Evolutionary conservation across 2,329 filamentous ascomycete genomes (phyloP).

Genomic region (Mycosphaerella sp.): DNA sequence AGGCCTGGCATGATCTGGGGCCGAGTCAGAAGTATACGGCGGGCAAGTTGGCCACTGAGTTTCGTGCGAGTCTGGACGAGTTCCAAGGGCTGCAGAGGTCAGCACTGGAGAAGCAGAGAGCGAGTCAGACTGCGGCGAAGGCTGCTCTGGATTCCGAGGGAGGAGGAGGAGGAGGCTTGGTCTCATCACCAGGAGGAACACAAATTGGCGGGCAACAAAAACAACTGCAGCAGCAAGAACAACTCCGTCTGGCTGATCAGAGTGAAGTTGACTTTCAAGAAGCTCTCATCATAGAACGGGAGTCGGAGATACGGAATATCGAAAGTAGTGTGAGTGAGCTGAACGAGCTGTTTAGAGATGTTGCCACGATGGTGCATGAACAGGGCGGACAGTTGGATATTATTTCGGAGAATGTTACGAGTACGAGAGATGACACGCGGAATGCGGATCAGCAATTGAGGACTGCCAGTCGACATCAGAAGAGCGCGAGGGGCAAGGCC

Average conservation of each 20-base stretch:
- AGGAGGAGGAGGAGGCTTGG: slow-evolving; percentile 32
- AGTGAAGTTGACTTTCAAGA: slow-evolving; percentile 98
- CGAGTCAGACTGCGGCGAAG: slow-evolving; percentile 75
- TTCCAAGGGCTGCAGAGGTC: slow-evolving; percentile 88
- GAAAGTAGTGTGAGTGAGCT: slow-evolving; percentile 93
- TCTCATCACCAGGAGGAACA: slow-evolving; percentile 38
- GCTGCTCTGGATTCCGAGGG: slow-evolving; percentile 55
- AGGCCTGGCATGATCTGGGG: slow-evolving; percentile 64
- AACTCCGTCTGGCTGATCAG: slow-evolving; percentile 77
- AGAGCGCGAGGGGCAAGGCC: slow-evolving; percentile 87
- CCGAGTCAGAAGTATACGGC: slow-evolving; percentile 92
- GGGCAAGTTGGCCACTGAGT: slow-evolving; percentile 89
- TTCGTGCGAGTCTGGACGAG: slow-evolving; percentile 78
- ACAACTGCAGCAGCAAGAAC: slow-evolving; percentile 53
- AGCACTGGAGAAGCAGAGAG: slow-evolving; percentile 87
- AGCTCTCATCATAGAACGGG: slow-evolving; percentile 87
- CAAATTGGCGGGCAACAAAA: slow-evolving; percentile 47
- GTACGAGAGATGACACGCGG: slow-evolving; percentile 70
- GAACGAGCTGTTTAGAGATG: slow-evolving; percentile 94
- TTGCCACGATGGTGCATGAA: slow-evolving; percentile 94
- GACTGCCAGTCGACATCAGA: slow-evolving; percentile 85
- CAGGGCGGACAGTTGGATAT: slow-evolving; percentile 85
- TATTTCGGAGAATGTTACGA: slow-evolving; percentile 82
- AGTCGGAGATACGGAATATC: slow-evolving; percentile 94
- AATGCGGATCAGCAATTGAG: slow-evolving; percentile 82